These are phyloP conservation scores for Coemansia sp. DNA, from an alignment of 192 early-diverging fungal species.

Conservation along the genomic window DNA sequence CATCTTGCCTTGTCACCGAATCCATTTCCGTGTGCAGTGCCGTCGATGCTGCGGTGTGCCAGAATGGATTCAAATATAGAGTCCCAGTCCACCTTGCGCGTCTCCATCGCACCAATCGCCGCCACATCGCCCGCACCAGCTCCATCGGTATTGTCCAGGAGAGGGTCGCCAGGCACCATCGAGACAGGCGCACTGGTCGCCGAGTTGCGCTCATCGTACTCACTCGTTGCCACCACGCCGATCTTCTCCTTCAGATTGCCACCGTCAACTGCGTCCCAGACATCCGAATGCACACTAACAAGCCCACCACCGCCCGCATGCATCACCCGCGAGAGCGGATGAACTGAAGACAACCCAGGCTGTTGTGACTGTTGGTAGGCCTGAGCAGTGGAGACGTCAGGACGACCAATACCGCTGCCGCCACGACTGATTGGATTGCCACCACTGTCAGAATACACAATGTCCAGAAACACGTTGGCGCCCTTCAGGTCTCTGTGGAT, in stretches of 20 bases:
- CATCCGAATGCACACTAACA: conserved; percentile 26
- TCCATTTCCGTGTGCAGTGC: neutral
- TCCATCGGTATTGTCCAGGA: neutral
- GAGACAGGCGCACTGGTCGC: neutral
- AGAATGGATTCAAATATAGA: conserved; percentile 41
- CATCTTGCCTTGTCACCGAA: neutral
- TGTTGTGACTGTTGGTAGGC: neutral
- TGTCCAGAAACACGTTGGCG: conserved; percentile 76
- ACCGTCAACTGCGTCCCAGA: conserved; percentile 41
- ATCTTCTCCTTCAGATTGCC: conserved; percentile 43
- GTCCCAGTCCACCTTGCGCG: conserved; percentile 50
- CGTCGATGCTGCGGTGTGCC: conserved; percentile 19
- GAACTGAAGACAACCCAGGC: neutral
- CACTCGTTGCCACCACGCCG: neutral
- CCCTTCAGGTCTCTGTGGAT: conserved; percentile 92
- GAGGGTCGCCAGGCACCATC: neutral
- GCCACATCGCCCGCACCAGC: neutral
- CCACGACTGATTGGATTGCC: conserved; percentile 36
- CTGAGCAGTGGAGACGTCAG: neutral
- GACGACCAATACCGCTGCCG: conserved; percentile 33
- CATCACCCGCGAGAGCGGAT: neutral
- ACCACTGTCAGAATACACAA: conserved; percentile 36
- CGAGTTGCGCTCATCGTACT: neutral
- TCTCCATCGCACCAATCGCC: neutral
- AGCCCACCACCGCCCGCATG: neutral